phyloP scores from a whole-genome alignment of 306 rosid species.

The Prosopis cineraria region DNA sequence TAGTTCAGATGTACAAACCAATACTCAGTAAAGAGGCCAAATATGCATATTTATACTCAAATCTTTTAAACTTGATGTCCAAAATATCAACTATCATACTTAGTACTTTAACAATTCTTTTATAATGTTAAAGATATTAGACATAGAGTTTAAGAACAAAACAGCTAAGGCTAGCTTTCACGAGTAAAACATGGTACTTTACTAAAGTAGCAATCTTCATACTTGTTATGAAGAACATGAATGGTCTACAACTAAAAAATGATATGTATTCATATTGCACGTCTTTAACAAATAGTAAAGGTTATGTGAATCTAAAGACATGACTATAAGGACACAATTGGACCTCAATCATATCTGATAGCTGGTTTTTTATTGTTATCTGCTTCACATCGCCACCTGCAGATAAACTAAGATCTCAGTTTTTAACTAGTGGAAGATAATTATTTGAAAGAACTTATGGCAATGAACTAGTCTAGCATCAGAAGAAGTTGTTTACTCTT shows the following conservation, averaged over 20 bases:
- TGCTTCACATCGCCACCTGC: slow-evolving; percentile 99
- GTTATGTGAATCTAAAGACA: slow-evolving; percentile 36
- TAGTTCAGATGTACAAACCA: not conserved
- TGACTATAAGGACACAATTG: slow-evolving; percentile 57
- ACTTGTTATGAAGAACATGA: slow-evolving; percentile 4
- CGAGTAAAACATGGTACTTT: slow-evolving; percentile 5
- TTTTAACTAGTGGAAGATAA: slow-evolving; percentile 35
- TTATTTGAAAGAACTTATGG: not conserved
- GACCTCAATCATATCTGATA: slow-evolving; percentile 92
- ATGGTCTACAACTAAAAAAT: slow-evolving; percentile 18
- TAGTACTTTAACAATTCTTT: not conserved
- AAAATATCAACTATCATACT: not conserved
- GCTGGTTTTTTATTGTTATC: slow-evolving; percentile 64
- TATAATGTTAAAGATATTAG: slow-evolving; percentile 13
- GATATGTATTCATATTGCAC: slow-evolving; percentile 24
- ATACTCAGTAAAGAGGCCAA: not conserved
- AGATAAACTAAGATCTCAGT: slow-evolving; percentile 68
- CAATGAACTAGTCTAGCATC: slow-evolving; percentile 16
- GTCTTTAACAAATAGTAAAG: slow-evolving; percentile 29
- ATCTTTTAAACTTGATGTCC: not conserved
- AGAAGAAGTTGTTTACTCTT: slow-evolving; percentile 24
- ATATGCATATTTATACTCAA: not conserved
- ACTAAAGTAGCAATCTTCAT: slow-evolving; percentile 11
- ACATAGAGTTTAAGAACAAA: slow-evolving; percentile 9
- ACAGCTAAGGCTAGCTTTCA: slow-evolving; percentile 12